These are phyloP conservation scores for Exsudoporus frostii DNA, from an alignment of 768 basidiomycete genomes.

Conservation along the genomic window DNA sequence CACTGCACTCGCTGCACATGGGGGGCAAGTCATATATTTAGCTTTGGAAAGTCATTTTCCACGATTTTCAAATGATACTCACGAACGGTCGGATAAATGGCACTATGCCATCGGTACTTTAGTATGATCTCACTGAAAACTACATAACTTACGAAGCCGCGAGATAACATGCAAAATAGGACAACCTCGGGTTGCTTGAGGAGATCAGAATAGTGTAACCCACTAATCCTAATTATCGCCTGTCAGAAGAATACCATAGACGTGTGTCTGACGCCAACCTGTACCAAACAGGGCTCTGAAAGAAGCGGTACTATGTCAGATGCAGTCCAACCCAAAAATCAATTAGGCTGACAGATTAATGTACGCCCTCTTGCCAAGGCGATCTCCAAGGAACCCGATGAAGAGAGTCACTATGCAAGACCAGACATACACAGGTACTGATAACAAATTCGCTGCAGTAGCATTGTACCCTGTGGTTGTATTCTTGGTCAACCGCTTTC, in stretches of 20 bases:
- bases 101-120: constrained; percentile 19
- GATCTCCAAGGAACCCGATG: constrained; percentile 63
- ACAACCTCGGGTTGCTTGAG: constrained; percentile 57
- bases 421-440: constrained; percentile 76
- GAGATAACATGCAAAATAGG: constrained; percentile 71
- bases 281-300: constrained; percentile 29
- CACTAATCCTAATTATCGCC: constrained; percentile 35
- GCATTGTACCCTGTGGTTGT: constrained; percentile 49
- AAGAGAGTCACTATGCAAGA: constrained; percentile 63
- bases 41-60: background rate
- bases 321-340: background rate
- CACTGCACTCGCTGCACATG: constrained; percentile 47
- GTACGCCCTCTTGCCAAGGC: constrained; percentile 50
- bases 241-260: background rate
- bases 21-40: background rate
- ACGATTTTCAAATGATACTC: constrained; percentile 15
- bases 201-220: constrained; percentile 68
- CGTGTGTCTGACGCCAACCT: constrained; percentile 19
- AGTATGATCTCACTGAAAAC: background rate
- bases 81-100: constrained; percentile 50
- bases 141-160: constrained; percentile 57
- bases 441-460: constrained; percentile 68
- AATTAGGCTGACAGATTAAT: constrained; percentile 53
- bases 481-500: background rate
- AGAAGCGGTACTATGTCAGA: constrained; percentile 4